Evolutionary conservation across 1,139 yeast genomes (phyloP).

Genomic region (Lodderomyces margitis): DNA sequence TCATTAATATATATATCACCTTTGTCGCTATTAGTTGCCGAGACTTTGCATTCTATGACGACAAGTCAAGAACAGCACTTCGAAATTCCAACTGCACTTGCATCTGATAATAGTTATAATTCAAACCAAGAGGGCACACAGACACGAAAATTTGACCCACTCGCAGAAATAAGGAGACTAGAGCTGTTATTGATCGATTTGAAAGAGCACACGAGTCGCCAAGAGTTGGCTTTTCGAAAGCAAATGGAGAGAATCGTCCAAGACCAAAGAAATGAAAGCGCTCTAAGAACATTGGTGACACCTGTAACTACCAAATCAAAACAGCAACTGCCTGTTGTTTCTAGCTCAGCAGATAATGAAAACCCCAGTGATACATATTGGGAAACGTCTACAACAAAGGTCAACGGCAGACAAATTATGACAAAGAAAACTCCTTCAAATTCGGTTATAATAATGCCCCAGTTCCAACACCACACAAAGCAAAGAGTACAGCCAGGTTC

Average conservation of each 20-base stretch:
- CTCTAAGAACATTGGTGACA: no score
- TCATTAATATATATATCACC: no score
- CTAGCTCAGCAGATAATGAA: no score
- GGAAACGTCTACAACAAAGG: not conserved
- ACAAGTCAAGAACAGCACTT: not conserved
- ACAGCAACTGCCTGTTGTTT: no score
- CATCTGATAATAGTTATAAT: not conserved
- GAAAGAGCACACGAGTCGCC: conserved; percentile 11
- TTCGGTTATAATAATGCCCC: conserved; percentile 26
- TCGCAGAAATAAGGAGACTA: conserved; percentile 12
- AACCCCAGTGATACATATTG: no score
- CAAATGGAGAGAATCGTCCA: conserved; percentile 6
- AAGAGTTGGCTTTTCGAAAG: conserved; percentile 10
- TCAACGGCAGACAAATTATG: conserved; percentile 20
- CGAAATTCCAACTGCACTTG: not conserved
- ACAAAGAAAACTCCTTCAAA: conserved; percentile 22
- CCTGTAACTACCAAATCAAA: no score
- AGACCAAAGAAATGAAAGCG: not conserved
- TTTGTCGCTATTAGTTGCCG: no score
- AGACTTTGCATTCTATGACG: no score
- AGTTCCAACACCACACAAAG: conserved; percentile 21
- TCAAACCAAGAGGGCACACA: not conserved
- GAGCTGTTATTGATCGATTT: conserved; percentile 11
- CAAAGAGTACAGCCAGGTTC: not conserved
- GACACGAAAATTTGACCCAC: not conserved